Base-by-base conservation (phyloP, 2,329 filamentous ascomycete species). In the Aureobasidium sp. region DNA sequence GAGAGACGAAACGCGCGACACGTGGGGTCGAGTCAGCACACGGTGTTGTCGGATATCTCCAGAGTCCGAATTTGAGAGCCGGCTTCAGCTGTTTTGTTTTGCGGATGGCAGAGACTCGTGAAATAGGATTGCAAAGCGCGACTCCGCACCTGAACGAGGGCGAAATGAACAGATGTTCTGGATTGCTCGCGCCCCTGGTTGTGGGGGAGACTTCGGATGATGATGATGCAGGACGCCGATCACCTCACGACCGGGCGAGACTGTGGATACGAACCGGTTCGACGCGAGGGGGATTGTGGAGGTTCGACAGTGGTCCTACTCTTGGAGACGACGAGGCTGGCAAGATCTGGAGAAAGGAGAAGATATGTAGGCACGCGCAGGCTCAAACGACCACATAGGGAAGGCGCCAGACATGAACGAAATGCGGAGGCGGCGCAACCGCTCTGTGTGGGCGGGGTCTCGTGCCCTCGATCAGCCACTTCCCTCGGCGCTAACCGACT, bases 81-180 rank as follows among this genome's bases (percentile, higher is more conserved):
- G 22, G 31, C 42, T 27, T 58, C 39, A 15, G 27, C 25, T 31
- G 36, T 34, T 25, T 60, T 31, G 36, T 34, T 25, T 60, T 41
- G 20, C 41, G 36, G 27, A 34, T 41, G 36, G 45, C 57, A 41
- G 51, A 51, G 45, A 51, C 39, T 57, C 41, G 53, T 25, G 36
- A 51, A 25, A 42, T 45, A 49, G 14, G 36, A 57, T 29, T 57
- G 53, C 20, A 45, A 56, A 34, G 36, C 57, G 36, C 57, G 57
- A 60, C 57, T 60, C 57, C 57, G 57, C 57, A 51, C 42, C 42
- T 29, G 37, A 42, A 60, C n/a, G n/a, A 42, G 37, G 27, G 57
- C 39, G 39, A 56, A 47, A 55, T 62, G 60, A 55, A 47, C 39
- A 56, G 60, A 47, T 47, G 60, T 55, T 62, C 60, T 62, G 60